Evolutionary conservation across 352 stramenopile species (phyloP), one percentile per base, ranked within the genome.

Genomic region (Phytopythium oedochilum): DNA sequence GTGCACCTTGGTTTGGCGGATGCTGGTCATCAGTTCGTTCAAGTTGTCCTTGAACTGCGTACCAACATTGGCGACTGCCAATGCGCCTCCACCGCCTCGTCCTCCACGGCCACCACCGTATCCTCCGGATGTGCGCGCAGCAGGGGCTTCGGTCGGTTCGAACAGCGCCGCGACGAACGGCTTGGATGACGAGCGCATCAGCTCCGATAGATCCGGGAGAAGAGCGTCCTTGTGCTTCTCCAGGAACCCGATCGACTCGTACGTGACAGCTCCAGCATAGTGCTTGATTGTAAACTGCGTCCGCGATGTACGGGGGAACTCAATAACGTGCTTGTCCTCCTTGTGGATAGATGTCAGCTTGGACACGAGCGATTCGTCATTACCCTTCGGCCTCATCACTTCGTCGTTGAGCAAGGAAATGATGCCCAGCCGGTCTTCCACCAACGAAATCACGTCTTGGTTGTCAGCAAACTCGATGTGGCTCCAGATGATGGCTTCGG

Each of bases 191-290:
- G 78, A 68, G 31, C 81, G 78, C 85, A 95, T 93, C 20, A 95
- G 68, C 57, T 93, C 79, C 55, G 91, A 96, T 35, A 99, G 60
- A 58, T 98, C 95, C 36, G 97, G 96, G 40, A 97, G 88, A 23
- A 99, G 66, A 9, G 89, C 89, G 54, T 98, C 92, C 61, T 97
- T 96, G 80, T 98, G 97, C 73, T 98, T 98, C 60, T 98, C 96
- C 35, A 98, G 60, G 70, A 99, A 99, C 22, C 92, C 92, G 5
- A 86, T 73, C 38, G 89, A 88, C 46, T 95, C 83, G 77, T 99
- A 99, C 54, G 82, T 93, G 32, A 99, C 96, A 17, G 85, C 68
- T 20, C 88, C 96, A 3, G 96, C 96, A 66, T 98, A 99, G 71
- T 99, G 96, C 55, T 94, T 91, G 53, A 99, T 94, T 34, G 88